phyloP scores from a whole-genome alignment of 371 early-diverging fungal genomes.

The Conidiobolus incongruus region DNA sequence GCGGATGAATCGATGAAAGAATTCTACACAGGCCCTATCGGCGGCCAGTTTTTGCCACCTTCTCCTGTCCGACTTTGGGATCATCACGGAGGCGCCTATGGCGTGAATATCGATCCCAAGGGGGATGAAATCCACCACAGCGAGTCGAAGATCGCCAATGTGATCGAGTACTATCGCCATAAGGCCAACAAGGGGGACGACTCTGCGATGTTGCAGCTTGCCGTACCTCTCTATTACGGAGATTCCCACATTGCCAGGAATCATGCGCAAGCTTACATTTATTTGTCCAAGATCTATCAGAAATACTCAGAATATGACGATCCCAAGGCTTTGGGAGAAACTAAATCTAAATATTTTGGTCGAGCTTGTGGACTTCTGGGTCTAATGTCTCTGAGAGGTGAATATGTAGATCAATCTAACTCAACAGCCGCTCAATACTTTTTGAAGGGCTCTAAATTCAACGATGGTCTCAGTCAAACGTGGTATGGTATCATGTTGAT shows the following conservation, averaged over 20 bases:
- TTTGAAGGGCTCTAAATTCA: slow-evolving; percentile 28
- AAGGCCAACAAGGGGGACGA: slow-evolving; percentile 43
- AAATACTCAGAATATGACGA: slow-evolving; percentile 15
- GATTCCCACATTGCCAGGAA: slow-evolving; percentile 33
- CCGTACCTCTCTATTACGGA: slow-evolving; percentile 60
- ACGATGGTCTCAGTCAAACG: slow-evolving; percentile 1
- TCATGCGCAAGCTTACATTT: slow-evolving; percentile 31
- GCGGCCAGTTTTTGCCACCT: slow-evolving; percentile 47
- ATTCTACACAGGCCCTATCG: slow-evolving; percentile 56
- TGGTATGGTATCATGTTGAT: background rate
- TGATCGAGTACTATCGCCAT: slow-evolving; percentile 52
- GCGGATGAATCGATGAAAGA: slow-evolving; percentile 53
- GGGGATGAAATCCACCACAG: slow-evolving; percentile 8
- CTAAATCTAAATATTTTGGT: slow-evolving; percentile 17
- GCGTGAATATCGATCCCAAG: slow-evolving; percentile 39
- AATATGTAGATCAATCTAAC: slow-evolving; percentile 39
- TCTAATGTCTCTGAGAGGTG: slow-evolving; percentile 78
- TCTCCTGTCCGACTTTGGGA: slow-evolving; percentile 49
- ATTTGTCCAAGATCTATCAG: too few relatives aligned
- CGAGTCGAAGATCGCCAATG: slow-evolving; percentile 34
- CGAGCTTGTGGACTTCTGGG: slow-evolving; percentile 63
- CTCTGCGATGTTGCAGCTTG: slow-evolving; percentile 36
- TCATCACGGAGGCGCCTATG: slow-evolving; percentile 62
- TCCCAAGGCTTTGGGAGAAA: slow-evolving; percentile 7
- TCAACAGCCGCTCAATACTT: slow-evolving; percentile 53